Evolutionary conservation across 2,329 filamentous ascomycete genomes (phyloP).

Genomic region (Colletotrichum noveboracense): DNA sequence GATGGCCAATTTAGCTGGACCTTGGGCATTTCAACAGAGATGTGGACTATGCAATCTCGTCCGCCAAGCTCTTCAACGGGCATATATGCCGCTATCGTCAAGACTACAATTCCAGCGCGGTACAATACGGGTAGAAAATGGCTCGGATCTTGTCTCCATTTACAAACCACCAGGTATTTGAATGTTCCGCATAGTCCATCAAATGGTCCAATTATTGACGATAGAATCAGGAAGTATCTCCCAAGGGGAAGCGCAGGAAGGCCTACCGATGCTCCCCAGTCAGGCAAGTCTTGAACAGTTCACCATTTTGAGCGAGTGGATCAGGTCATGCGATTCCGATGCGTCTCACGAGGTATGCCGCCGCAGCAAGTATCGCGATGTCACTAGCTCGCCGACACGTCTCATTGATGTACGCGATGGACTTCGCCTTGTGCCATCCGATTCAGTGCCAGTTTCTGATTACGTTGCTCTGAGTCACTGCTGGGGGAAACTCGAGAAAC

Average conservation of each 20-base stretch:
- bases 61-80: neutral
- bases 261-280: neutral
- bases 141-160: neutral
- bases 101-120: neutral
- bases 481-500: slow-evolving; percentile 15
- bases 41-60: neutral
- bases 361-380: neutral
- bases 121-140: neutral
- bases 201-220: neutral
- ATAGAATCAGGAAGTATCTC: neutral
- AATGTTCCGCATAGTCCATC: neutral
- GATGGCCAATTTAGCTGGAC: neutral
- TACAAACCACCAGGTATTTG: neutral
- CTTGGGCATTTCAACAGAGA: neutral
- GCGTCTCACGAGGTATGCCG: neutral
- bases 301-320: neutral
- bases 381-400: neutral
- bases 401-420: neutral
- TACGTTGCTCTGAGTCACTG: slow-evolving; percentile 26
- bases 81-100: neutral
- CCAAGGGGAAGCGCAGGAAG: neutral
- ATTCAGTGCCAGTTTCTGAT: neutral
- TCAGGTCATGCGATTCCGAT: neutral
- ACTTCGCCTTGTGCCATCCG: neutral
- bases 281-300: neutral